Base-by-base conservation (phyloP, 805 yeast species). In the Candida adriatica region DNA sequence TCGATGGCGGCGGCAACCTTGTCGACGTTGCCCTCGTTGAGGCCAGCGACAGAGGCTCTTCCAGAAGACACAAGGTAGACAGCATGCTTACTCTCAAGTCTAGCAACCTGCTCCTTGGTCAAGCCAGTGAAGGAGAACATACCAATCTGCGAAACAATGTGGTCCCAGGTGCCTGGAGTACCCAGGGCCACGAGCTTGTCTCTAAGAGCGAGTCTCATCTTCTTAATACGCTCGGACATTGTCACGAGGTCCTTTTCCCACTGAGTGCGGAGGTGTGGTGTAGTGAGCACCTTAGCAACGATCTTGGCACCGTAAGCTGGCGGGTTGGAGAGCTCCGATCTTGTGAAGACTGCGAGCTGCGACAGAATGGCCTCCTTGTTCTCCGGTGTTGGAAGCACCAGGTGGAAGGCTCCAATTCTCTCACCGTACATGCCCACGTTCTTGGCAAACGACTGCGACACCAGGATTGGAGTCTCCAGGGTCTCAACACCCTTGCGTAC, bases 391-490 rank as follows among this genome's bases (percentile, higher is more conserved):
- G 75, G 71, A 16, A 78, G 55, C 8, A 85, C 73, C 16, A 88
- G 56, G 53, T 88, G 96, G 58, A 90, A 72, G 16, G 92, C 94
- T 41, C 98, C 98, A 20, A 81, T 86, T 66, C 98, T 81, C 68
- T 90, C 97, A 58, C 97, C 97, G 55, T 90, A 90, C 76, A 90
- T 79, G 44, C 97, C 97, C 52, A 83, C 83, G 62, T 92, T 90
- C 61, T 90, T 90, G 35, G 97, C 95, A 60, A 90, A 90, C 8
- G 96, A 87, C 68, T 90, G 98, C 61, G 95, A 87, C 36, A 90
- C 71, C 19, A 85, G 51, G 33, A 83, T 59, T 36, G 90, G 88
- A 23, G 66, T 62, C 34, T 62, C 64, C 24, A 66, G 59, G 30
- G 50, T 50, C 32, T 62, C 55, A 31, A 79, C 66, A 41, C 86